Evolutionary conservation across 73 alveolate genomes (phyloP).

Genomic region (Effrenium voratum): DNA sequence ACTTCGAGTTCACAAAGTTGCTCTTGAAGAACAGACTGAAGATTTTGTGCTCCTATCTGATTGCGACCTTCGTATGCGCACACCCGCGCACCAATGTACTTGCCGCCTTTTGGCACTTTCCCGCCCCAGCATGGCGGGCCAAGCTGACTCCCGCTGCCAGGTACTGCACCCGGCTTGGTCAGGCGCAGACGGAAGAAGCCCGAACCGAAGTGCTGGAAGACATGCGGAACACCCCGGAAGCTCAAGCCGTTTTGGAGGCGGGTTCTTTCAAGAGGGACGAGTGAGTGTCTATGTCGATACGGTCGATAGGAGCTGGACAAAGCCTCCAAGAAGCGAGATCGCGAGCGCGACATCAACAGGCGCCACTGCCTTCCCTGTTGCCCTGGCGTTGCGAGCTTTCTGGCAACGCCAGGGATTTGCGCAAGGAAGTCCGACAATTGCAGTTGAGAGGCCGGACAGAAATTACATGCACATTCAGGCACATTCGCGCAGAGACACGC

Average conservation of each 20-base stretch:
- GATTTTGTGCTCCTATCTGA: slow-evolving; percentile 41
- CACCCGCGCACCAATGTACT: no score
- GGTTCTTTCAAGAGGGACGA: not conserved
- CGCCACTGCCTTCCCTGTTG: not conserved
- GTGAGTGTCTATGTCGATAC: not conserved
- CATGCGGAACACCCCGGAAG: slow-evolving; percentile 95
- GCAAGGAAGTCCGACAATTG: slow-evolving; percentile 93
- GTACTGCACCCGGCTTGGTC: slow-evolving; percentile 93
- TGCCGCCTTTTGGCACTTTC: no score
- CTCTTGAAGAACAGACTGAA: slow-evolving; percentile 94
- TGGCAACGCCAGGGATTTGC: slow-evolving; percentile 71
- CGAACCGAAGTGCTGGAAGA: slow-evolving; percentile 86
- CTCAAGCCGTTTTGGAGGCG: slow-evolving; percentile 89
- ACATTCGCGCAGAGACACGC: no score
- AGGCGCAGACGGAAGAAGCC: slow-evolving; percentile 95
- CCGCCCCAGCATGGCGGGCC: no score
- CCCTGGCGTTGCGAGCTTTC: not conserved
- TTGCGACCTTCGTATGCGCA: not conserved
- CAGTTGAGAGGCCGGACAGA: slow-evolving; percentile 94
- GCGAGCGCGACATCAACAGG: slow-evolving; percentile 91
- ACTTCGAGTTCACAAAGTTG: slow-evolving; percentile 95
- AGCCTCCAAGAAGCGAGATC: slow-evolving; percentile 72
- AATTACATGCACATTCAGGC: no score
- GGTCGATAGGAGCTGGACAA: slow-evolving; percentile 87
- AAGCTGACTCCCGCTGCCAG: not conserved